Evolutionary conservation across 169 alveolate species (phyloP).

Genomic region (Plasmodium relictum): DNA sequence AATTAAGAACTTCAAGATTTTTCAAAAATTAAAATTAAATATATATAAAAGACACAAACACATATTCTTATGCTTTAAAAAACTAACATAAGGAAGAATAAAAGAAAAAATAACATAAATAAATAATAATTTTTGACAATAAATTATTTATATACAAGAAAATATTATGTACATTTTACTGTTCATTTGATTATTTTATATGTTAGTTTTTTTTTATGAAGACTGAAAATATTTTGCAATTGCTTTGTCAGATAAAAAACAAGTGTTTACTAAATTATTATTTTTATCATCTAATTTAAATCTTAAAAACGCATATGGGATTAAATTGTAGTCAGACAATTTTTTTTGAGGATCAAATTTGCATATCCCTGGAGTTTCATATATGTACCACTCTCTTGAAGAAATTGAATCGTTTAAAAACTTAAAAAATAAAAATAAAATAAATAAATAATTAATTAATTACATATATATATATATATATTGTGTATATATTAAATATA

Average conservation of each 20-base stretch:
- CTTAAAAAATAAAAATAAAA: constrained; percentile 12
- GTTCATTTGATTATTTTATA: too few species aligned
- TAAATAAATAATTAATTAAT: not conserved
- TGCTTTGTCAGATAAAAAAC: constrained; percentile 46
- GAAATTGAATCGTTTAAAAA: constrained; percentile 30
- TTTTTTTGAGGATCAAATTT: constrained; percentile 68
- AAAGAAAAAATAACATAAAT: not conserved
- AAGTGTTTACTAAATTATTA: not conserved
- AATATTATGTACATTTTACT: too few species aligned
- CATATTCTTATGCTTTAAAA: not conserved
- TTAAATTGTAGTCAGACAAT: constrained; percentile 40
- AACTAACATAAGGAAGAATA: not conserved
- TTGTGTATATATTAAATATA: not conserved
- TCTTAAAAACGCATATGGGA: constrained; percentile 45
- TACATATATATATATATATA: not conserved
- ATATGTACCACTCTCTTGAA: constrained; percentile 42
- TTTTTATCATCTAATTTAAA: constrained; percentile 39
- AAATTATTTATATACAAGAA: too few species aligned
- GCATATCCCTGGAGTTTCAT: constrained; percentile 73
- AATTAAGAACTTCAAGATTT: too few species aligned
- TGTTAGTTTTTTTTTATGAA: not conserved
- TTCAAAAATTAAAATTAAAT: too few species aligned
- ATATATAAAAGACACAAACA: not conserved
- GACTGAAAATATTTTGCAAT: constrained; percentile 34
- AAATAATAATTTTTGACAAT: too few species aligned